Percentiles rank a stretch among this genome's conserved stretches.
Conservation (phyloP, 2,329 filamentous ascomycete genomes). For the Bipolaris cookei region DNA sequence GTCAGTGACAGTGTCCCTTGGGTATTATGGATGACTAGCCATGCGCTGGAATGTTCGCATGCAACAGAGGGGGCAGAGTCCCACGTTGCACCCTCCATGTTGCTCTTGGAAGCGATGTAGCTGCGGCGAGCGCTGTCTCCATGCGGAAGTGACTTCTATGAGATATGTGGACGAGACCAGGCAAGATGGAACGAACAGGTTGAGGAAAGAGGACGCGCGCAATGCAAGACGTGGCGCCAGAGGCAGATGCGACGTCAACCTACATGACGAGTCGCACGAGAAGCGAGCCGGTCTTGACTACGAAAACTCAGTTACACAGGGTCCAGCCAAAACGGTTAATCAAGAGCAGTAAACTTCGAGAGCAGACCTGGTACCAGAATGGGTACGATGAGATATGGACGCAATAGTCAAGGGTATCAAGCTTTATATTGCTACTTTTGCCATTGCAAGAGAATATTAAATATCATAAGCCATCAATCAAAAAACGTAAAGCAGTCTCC, state of each 20-base stretch:
- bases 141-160: background rate
- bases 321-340: too few species aligned
- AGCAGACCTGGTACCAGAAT: too few species aligned
- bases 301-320: too few species aligned
- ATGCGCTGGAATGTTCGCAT: too few species aligned
- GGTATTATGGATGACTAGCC: background rate
- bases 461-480: background rate
- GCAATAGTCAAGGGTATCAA: background rate
- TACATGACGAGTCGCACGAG: too few species aligned
- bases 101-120: background rate
- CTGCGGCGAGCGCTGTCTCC: background rate
- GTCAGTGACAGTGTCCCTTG: background rate
- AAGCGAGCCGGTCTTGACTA: too few species aligned
- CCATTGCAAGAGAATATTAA: background rate
- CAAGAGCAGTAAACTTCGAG: too few species aligned
- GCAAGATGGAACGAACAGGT: background rate
- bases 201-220: background rate
- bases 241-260: too few species aligned
- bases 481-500: too few species aligned
- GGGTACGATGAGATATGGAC: background rate
- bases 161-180: background rate
- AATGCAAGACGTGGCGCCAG: background rate
- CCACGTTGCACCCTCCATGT: too few species aligned
- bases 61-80: too few species aligned
- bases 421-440: background rate